Evolutionary conservation across 2,329 filamentous ascomycete genomes (phyloP).

Genomic region (Pyrenophora seminiperda): DNA sequence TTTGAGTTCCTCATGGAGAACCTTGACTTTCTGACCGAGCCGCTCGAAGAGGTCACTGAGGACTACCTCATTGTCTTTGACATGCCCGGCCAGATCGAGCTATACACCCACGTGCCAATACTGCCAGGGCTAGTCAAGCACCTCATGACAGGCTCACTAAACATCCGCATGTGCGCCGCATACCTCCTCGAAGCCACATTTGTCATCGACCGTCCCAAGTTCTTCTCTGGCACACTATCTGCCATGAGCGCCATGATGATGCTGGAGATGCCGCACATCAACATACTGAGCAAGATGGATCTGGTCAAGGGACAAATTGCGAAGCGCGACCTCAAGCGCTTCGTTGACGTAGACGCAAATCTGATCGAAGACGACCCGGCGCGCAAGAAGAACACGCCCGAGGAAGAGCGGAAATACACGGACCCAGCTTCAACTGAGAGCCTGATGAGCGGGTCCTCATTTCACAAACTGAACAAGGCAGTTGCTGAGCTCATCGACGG

Average conservation of each 20-base stretch:
- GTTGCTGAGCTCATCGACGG: slow-evolving; percentile 92
- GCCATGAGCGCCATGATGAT: slow-evolving; percentile 99
- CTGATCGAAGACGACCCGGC: slow-evolving; percentile 81
- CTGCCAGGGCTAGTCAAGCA: slow-evolving; percentile 82
- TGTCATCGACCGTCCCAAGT: slow-evolving; percentile 93
- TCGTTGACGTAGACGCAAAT: slow-evolving; percentile 82
- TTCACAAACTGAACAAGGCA: slow-evolving; percentile 81
- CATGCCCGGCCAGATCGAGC: slow-evolving; percentile 98
- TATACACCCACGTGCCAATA: slow-evolving; percentile 96
- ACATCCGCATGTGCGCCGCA: slow-evolving; percentile 88
- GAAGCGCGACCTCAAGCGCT: slow-evolving; percentile 86
- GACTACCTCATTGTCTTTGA: slow-evolving; percentile 98
- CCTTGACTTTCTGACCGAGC: slow-evolving; percentile 86
- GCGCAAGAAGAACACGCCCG: slow-evolving; percentile 43
- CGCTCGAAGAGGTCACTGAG: slow-evolving; percentile 83
- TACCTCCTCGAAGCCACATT: slow-evolving; percentile 97
- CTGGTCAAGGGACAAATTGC: slow-evolving; percentile 87
- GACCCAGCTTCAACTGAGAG: slow-evolving; percentile 70
- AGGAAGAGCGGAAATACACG: slow-evolving; percentile 57
- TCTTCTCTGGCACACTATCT: slow-evolving; percentile 92
- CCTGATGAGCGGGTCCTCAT: slow-evolving; percentile 80
- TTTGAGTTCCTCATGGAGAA: slow-evolving; percentile 96
- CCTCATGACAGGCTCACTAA: slow-evolving; percentile 79
- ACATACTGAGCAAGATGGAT: slow-evolving; percentile 98
- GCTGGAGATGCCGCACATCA: slow-evolving; percentile 95